Base-by-base conservation (phyloP, 305 asterid genomes). In the Solanum chacoense region DNA sequence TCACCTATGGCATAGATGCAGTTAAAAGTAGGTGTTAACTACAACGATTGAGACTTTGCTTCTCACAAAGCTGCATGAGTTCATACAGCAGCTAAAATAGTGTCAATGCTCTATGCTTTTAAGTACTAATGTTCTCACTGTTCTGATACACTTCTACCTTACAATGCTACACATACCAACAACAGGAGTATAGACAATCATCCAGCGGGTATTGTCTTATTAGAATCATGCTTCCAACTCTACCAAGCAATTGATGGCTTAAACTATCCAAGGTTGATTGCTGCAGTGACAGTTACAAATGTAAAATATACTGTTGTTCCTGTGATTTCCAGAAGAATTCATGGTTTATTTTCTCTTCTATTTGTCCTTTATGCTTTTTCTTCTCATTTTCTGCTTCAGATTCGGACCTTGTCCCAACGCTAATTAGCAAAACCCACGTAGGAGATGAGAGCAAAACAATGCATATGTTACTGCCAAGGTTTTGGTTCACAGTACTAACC, bases 401-500 rank as follows among this genome's bases (percentile, higher is more conserved):
- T 29, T 31, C 22, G 20, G 42, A 84, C 74, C 87, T 31, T 50
- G 35, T 55, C 74, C 87, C 13, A 84, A 50, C 1, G 13, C 87
- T 84, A 18, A 80, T 40, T 40, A 80, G 85, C 36, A 80, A 80
- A 40, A 22, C 28, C 86, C 40, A 55, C 45, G 42, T 31, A 84
- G 73, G 87, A 84, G 42, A 84, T 31, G 31, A 79, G 35, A 84
- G 74, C 45, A 84, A 18, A 45, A 42, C 34, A 29, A 73, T 85
- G 45, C 34, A 83, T 45, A 81, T 81, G 86, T 29, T 81, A 81
- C 72, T 16, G 40, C 87, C 32, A 55, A 31, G 42, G 74, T 55
- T 55, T 29, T 83, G 80, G 55, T 85, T 90, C 45, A 37, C 55
- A 63, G 79, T 88, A 93, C 98, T 90, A 86, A 95, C 99, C 94